A percentile compares a stretch with the other conserved stretches of the same genome.
phyloP scores from a whole-genome alignment of 2,329 filamentous ascomycete species.

The Botrytis squamosa region DNA sequence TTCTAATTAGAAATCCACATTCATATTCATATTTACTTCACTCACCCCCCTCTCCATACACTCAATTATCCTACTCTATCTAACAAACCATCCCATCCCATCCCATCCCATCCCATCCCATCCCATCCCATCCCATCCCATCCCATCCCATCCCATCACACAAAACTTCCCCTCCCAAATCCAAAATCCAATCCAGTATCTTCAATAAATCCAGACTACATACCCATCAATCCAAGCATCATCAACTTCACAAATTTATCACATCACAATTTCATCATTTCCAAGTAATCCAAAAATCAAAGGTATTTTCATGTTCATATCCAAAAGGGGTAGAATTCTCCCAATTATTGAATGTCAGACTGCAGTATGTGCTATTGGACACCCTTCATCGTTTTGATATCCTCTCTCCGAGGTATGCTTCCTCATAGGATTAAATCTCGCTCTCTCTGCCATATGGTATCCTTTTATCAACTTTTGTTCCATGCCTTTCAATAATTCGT shows the following conservation, averaged over 20 bases:
- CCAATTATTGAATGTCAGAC: background rate
- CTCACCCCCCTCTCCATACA: too few relatives aligned
- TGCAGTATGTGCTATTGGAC: background rate
- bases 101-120: background rate
- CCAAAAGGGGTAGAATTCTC: background rate
- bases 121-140: background rate
- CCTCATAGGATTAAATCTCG: background rate
- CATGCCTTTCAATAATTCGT: background rate
- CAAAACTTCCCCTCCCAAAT: too few relatives aligned
- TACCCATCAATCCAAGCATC: background rate
- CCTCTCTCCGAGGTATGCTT: background rate
- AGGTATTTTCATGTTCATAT: background rate
- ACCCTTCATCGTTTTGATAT: background rate
- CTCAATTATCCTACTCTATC: background rate
- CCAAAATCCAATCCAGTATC: background rate
- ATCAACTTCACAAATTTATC: background rate
- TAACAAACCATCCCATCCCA: background rate
- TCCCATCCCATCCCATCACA: background rate
- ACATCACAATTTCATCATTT: background rate
- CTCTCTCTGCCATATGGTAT: background rate
- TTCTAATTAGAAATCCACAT: too few relatives aligned
- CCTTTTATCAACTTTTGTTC: background rate
- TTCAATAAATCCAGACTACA: background rate
- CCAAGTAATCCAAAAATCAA: background rate
- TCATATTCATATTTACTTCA: too few relatives aligned